Evolutionary conservation across 345 rosid genomes (phyloP), one percentile per base, ranked within the genome.

Genomic region (Syzygium jambos): DNA sequence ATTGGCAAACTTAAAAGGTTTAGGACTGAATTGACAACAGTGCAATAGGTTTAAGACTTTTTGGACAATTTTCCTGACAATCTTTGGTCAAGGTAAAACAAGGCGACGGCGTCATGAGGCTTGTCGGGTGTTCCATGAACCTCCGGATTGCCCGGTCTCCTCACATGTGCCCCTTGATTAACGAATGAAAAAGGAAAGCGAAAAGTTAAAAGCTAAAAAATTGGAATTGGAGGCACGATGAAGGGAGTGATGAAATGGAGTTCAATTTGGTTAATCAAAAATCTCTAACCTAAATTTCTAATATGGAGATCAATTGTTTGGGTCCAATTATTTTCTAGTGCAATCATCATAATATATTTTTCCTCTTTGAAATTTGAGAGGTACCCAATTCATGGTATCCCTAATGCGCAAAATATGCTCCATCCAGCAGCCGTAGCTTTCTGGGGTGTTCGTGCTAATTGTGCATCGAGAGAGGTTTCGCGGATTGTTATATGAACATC

Each of bases 121-220:
- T 61, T 61, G 73, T 14, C 0, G 19, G 19, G 34, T n/a, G 34
- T 61, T 61, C 15, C 19, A 14, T n/a, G 38, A 14, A 14, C 34
- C 38, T 61, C 34, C 0, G 2, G 0, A 9, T n/a, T 6, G 38
- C n/a, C 38, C 13, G 38, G 30, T n/a, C 73, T 13, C 0, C 9
- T 7, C 6, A 61, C 10, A 14, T 3, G 19, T n/a, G 12, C 19
- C 38, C 38, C 73, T 61, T 6, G 38, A 61, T 61, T 61, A 27
- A 59, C 12, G 68, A 59, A 59, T 11, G 3, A 27, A 25, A 27
- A 27, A 5, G 7, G 30, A 25, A 27, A 59, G 16, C 5, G 2
- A 6, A 25, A 59, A 59, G 30, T 59, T 59, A 0, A 25, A 5
- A 25, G 68, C 34, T 5, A 61, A 61, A 61, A 12, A 15, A 27